phyloP scores from a whole-genome alignment of 2,329 filamentous ascomycete genomes.

The Colletotrichum liriopes region DNA sequence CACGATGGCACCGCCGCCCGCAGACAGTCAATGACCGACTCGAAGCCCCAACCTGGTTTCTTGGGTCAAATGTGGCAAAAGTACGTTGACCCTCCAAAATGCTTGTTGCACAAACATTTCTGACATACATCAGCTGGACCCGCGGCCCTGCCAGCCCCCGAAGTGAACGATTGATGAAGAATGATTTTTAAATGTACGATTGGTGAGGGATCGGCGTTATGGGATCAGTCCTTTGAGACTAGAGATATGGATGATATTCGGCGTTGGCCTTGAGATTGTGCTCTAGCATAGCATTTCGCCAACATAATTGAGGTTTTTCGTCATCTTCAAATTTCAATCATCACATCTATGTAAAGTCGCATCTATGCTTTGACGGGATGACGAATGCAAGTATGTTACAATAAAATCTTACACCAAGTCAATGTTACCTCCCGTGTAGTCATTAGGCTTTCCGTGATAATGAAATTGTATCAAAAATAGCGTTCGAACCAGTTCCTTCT shows the following conservation, averaged over 20 bases:
- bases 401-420: no score
- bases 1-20: constrained; percentile 62
- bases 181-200: neutral
- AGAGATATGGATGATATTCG: neutral
- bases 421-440: no score
- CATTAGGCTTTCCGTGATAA: no score
- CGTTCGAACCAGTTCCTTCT: no score
- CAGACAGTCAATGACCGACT: constrained; percentile 70
- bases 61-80: constrained; percentile 72
- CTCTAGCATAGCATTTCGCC: neutral
- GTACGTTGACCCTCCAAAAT: constrained; percentile 53
- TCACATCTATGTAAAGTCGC: no score
- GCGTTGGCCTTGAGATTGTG: constrained; percentile 1
- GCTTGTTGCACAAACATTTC: rapidly evolving
- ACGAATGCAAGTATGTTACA: no score
- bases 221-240: constrained; percentile 28
- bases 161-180: constrained; percentile 45
- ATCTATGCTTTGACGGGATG: no score
- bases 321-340: neutral
- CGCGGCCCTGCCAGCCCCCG: constrained; percentile 47
- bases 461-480: no score
- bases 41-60: constrained; percentile 64
- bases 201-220: neutral
- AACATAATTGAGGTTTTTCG: neutral
- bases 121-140: constrained; percentile 51